Evolutionary conservation across 352 stramenopile species (phyloP), one percentile per base, ranked within the genome.

Genomic region (Phytophthora podocarpi): DNA sequence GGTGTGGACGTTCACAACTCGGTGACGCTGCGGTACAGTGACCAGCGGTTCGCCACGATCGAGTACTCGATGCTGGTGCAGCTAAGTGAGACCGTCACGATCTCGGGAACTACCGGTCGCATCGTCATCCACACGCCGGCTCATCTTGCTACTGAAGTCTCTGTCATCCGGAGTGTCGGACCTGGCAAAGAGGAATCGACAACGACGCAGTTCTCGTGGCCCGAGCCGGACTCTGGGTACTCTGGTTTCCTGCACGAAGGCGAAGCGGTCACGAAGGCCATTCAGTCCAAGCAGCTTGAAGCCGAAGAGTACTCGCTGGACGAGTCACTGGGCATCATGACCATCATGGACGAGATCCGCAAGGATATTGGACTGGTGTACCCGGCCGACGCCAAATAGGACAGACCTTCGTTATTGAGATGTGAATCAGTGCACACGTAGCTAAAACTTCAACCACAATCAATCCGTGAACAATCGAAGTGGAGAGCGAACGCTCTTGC

Each of bases 161-260:
- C n/a, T n/a, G 49, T 82, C 3, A 50, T 80, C 27, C 68, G 64
- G 28, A 71, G 70, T 6, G 73, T 72, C 1, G 56, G 77, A n/a
- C n/a, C n/a, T 11, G 53, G 65, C 9, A 61, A 72, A 1, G 36
- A 73, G 5, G 51, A 74, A 21, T 57, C 72, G 43, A 67, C 72
- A 5, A 65, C 59, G 31, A 60, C 78, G 18, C 37, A 64, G 1
- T 91, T 94, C 34, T 66, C 83, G n/a, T 63, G 67, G 27, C 72
- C 80, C 0, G 48, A n/a, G n/a, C n/a, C n/a, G n/a, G n/a, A n/a
- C n/a, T n/a, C n/a, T n/a, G n/a, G n/a, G n/a, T n/a, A n/a, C n/a
- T n/a, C n/a, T 20, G 85, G 88, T 10, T 93, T 97, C 45, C 58
- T 74, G n/a, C 93, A 93, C 62, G 88, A 97, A 57, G 85, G 75